Evolutionary conservation across 1,139 yeast genomes (phyloP).

Genomic region (Taiozyma sp.): DNA sequence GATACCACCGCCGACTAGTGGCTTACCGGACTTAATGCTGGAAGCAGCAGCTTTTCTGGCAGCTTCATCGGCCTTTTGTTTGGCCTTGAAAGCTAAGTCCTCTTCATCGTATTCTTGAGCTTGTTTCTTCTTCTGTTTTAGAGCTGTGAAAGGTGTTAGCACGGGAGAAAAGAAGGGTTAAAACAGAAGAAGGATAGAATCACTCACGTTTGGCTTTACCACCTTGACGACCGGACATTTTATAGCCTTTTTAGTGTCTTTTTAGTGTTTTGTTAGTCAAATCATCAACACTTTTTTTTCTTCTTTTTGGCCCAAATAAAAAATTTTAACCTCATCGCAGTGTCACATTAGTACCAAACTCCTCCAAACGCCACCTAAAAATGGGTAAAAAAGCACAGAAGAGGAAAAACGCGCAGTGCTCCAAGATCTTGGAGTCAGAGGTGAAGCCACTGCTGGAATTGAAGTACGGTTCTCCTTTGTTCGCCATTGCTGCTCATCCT

Average conservation of each 20-base stretch:
- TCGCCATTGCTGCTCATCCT: slow-evolving; percentile 81
- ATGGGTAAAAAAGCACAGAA: slow-evolving; percentile 11
- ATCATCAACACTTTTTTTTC: not conserved
- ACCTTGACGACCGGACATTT: slow-evolving; percentile 71
- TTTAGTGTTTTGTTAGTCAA: not conserved
- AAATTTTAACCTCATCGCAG: not conserved
- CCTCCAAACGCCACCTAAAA: not conserved
- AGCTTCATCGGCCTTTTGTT: slow-evolving; percentile 91
- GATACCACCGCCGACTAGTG: slow-evolving; percentile 89
- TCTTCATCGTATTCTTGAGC: slow-evolving; percentile 76
- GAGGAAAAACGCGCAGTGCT: slow-evolving; percentile 6
- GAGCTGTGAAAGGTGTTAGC: slow-evolving; percentile 15
- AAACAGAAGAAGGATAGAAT: not conserved
- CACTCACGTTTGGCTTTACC: slow-evolving; percentile 42
- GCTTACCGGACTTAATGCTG: slow-evolving; percentile 86
- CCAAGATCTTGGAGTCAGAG: slow-evolving; percentile 11
- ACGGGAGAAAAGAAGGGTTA: too few species aligned
- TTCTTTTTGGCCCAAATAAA: not conserved
- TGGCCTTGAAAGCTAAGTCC: slow-evolving; percentile 84
- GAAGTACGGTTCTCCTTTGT: slow-evolving; percentile 55
- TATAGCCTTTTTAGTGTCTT: not conserved
- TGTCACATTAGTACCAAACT: not conserved
- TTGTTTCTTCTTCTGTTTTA: slow-evolving; percentile 61
- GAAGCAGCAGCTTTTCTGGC: slow-evolving; percentile 87
- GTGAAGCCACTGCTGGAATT: slow-evolving; percentile 45